Evolutionary conservation across 257 asterid species (phyloP).

Genomic region (Fraxinus pennsylvanica): DNA sequence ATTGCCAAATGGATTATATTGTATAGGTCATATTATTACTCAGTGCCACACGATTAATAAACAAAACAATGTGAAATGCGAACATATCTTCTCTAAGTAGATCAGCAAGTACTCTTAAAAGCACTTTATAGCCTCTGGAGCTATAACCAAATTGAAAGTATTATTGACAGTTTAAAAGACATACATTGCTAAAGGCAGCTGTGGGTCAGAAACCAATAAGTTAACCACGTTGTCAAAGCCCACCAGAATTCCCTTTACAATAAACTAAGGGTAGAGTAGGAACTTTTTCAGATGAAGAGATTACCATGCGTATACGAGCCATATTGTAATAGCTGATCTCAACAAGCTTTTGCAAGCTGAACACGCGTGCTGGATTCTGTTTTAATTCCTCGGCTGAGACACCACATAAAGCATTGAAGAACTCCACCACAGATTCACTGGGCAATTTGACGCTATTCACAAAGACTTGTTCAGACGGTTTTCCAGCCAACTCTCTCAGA

Average conservation of each 20-base stretch:
- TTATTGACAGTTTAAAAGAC: background rate
- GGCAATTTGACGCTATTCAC: slow-evolving; percentile 91
- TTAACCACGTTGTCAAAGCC: slow-evolving; percentile 9
- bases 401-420: slow-evolving; percentile 89
- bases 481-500: slow-evolving; percentile 88
- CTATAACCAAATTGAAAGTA: slow-evolving; percentile 25
- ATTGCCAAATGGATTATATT: background rate
- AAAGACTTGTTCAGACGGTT: slow-evolving; percentile 89
- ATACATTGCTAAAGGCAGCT: background rate
- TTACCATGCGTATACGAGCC: slow-evolving; percentile 99
- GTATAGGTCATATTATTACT: background rate
- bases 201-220: slow-evolving; percentile 4
- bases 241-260: slow-evolving; percentile 13
- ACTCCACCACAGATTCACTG: slow-evolving; percentile 97
- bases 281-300: slow-evolving; percentile 33
- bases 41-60: background rate
- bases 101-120: background rate
- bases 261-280: background rate
- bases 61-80: background rate
- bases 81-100: background rate
- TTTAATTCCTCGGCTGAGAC: slow-evolving; percentile 97
- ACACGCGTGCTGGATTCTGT: slow-evolving; percentile 94
- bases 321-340: slow-evolving; percentile 98
- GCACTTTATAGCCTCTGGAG: slow-evolving; percentile 1
- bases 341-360: slow-evolving; percentile 96